Base-by-base conservation (phyloP, 306 rosid genomes). In the Dryas octopetala region DNA sequence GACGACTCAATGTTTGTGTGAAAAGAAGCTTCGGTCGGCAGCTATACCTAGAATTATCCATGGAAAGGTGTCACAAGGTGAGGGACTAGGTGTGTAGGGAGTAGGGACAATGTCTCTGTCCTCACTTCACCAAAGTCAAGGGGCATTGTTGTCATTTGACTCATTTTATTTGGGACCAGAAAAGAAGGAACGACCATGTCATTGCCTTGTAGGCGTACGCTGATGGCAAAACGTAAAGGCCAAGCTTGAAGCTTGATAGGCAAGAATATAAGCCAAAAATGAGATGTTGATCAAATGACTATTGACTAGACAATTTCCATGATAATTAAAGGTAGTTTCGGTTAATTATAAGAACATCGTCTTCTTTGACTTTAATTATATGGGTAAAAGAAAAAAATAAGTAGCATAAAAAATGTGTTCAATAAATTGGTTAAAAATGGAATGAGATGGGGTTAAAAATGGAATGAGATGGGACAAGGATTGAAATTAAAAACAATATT, bases 101-200 rank as follows among this genome's bases (percentile, higher is more conserved):
- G 69, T 74, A 79, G 83, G 55, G 54, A 78, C 79, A 58, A 1
- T n/a, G 43, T 55, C 68, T 70, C 40, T 65, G 76, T 74, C 68
- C 61, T 59, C 75, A 65, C 9, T n/a, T 0, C 26, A 2, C 28
- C 45, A 65, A 47, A 67, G 87, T 82, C 89, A 80, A 85, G 16
- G 76, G 75, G 77, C 55, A 60, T 71, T 45, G 9, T 49, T 11
- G 59, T 76, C 74, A 64, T 80, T 32, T 23, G 23, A 23, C 23
- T 23, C 23, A 23, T 23, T 32, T 32, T 32, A 32, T 32, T 74
- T 69, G 7, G 1, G 3, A 12, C 6, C 46, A 7, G 7, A 15
- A 28, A 40, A 16, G 3, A 28, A 26, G 10, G 3, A 52, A 52
- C 5, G 83, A 86, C 79, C 46, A 1, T 19, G 73, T 74, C 89